These are phyloP conservation scores for Debaryomyces robertsiae DNA, from an alignment of 1,139 yeast genomes.

Conservation along the genomic window DNA sequence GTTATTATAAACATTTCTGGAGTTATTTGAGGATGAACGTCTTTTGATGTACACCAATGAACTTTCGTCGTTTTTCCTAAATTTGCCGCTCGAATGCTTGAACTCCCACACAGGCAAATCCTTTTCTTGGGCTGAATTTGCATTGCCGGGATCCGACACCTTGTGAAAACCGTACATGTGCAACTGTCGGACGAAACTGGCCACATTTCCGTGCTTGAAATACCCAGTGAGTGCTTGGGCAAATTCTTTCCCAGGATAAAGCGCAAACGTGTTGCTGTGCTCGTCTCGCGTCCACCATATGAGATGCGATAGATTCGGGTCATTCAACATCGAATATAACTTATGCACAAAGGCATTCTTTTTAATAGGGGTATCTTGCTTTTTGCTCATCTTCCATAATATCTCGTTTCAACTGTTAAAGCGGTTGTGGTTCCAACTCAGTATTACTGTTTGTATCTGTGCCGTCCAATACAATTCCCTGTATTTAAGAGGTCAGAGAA, in stretches of 20 bases:
- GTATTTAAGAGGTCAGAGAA: too few species aligned
- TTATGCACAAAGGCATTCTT: constrained; percentile 69
- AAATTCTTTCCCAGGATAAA: constrained; percentile 58
- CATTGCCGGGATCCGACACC: constrained; percentile 44
- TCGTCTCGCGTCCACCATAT: constrained; percentile 82
- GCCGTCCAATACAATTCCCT: too few species aligned
- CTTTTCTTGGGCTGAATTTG: constrained; percentile 22
- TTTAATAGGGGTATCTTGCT: constrained; percentile 37
- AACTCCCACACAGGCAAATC: constrained; percentile 73
- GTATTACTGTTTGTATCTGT: too few species aligned
- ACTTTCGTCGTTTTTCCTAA: constrained; percentile 73
- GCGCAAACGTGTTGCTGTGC: constrained; percentile 58
- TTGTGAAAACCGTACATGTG: constrained; percentile 56
- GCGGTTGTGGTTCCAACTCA: too few species aligned
- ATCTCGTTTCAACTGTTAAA: not conserved
- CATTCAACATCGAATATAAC: constrained; percentile 59
- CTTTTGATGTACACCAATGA: constrained; percentile 68
- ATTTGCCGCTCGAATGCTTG: constrained; percentile 78
- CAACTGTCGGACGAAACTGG: constrained; percentile 49
- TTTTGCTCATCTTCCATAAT: constrained; percentile 22
- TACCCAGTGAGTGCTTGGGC: constrained; percentile 45
- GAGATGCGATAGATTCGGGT: constrained; percentile 46
- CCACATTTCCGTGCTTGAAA: constrained; percentile 51
- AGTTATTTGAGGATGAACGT: constrained; percentile 46
- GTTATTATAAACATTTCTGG: constrained; percentile 19